Evolutionary conservation across 371 early-diverging fungal genomes (phyloP).

Genomic region (Mortierella sp.): DNA sequence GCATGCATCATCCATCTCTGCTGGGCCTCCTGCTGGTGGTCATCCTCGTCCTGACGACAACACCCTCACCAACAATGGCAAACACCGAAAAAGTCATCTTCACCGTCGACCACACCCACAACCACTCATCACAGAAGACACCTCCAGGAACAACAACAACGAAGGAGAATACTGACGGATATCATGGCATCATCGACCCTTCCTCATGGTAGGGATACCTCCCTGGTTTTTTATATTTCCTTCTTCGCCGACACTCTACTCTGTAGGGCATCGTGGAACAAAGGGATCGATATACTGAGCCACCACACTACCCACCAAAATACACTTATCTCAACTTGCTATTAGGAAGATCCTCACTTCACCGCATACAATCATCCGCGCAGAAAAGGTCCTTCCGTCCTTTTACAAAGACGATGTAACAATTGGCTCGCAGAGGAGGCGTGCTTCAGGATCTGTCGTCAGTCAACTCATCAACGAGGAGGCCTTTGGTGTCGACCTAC

Average conservation of each 20-base stretch:
- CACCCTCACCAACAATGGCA: slow-evolving; percentile 4
- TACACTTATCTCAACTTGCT: neutral
- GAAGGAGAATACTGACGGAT: neutral
- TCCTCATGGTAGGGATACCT: slow-evolving; percentile 20
- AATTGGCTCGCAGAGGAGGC: slow-evolving; percentile 1
- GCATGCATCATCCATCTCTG: neutral
- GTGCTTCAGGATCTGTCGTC: neutral
- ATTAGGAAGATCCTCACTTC: slow-evolving; percentile 35
- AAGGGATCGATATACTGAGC: neutral
- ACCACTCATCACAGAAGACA: neutral
- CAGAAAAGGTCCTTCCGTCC: slow-evolving; percentile 30
- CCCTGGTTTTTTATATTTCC: neutral
- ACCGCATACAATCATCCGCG: slow-evolving; percentile 36
- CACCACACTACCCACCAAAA: neutral
- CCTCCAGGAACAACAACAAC: neutral
- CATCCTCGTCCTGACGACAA: neutral
- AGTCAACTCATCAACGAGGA: slow-evolving; percentile 3
- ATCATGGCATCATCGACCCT: slow-evolving; percentile 13
- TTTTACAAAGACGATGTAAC: slow-evolving; percentile 25
- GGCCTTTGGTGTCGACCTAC: slow-evolving; percentile 7
- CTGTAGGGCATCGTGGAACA: too few species aligned
- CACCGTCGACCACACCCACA: slow-evolving; percentile 17
- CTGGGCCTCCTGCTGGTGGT: neutral
- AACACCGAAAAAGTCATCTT: slow-evolving; percentile 54
- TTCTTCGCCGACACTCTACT: too few species aligned